Base-by-base conservation (phyloP, 805 yeast genomes). In the Schizosaccharomyces pombe region DNA sequence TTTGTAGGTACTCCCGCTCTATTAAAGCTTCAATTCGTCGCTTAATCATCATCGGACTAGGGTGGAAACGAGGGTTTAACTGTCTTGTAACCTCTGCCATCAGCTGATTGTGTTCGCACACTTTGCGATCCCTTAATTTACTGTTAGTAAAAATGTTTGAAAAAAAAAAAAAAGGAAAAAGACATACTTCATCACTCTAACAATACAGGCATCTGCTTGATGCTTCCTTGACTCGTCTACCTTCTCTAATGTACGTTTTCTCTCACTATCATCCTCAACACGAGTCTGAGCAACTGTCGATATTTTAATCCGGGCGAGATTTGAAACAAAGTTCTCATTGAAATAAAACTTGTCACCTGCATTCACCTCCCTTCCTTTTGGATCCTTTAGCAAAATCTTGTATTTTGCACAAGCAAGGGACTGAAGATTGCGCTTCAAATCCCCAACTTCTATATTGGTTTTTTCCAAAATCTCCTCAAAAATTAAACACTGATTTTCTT, bases 131-230 rank as follows among this genome's bases (percentile, higher is more conserved):
- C 40, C 40, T 34, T 3, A n/a, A 8, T 19, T 3, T 14, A 28
- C 47, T 26, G 47, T 14, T n/a, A 12, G 14, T 14, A 14, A 28
- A 26, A 22, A 37, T 6, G 22, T 16, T 9, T 19, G 6, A 31
- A 1, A 6, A 55, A 16, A 12, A 32, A 11, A 34, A 4, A 34
- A 34, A 19, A 34, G 16, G 2, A 5, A 34, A n/a, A n/a, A 19
- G 4, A 22, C 55, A 34, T 34, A 34, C 67, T 86, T 86, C 89
- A 86, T 79, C n/a, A 80, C 77, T 54, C 95, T 72, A 4, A 86
- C 94, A 55, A 86, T 75, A 0, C 93, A 91, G 1, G 95, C 94
- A 62, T 84, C 91, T 2, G 82, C 70, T 61, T 80, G 83, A 55
- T 73, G 72, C 56, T 76, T 72, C 56, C 94, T 71, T 3, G 85